phyloP scores from a whole-genome alignment of 2,329 filamentous ascomycete species.

The Sarocladiaceae sp. region DNA sequence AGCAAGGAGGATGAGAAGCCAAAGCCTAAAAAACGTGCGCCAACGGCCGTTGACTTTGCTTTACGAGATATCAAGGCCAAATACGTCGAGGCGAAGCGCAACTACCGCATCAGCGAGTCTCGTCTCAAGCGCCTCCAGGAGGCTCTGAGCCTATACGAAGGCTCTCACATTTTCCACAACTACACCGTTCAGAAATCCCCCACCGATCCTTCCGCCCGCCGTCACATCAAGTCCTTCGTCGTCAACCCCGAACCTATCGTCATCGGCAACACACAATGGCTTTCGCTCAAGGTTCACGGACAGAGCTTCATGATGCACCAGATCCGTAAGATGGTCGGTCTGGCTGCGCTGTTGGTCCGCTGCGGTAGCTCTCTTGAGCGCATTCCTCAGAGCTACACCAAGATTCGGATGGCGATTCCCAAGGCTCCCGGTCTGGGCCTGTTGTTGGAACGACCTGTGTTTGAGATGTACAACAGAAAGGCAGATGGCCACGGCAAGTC shows the following conservation, averaged over 20 bases:
- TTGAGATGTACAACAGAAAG: slow-evolving; percentile 80
- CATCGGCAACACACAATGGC: slow-evolving; percentile 91
- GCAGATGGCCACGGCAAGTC: slow-evolving; percentile 60
- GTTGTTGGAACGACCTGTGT: slow-evolving; percentile 85
- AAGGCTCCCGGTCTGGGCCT: slow-evolving; percentile 89
- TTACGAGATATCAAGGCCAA: slow-evolving; percentile 74
- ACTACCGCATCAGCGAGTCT: slow-evolving; percentile 71
- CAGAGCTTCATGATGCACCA: slow-evolving; percentile 99
- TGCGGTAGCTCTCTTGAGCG: slow-evolving; percentile 72
- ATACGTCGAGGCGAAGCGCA: slow-evolving; percentile 76
- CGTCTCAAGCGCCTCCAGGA: slow-evolving; percentile 74
- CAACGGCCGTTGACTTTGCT: slow-evolving; percentile 55
- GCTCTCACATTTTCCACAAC: slow-evolving; percentile 93
- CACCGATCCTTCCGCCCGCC: slow-evolving; percentile 78
- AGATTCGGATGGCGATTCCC: slow-evolving; percentile 75
- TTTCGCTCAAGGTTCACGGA: slow-evolving; percentile 92
- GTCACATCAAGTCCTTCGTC: slow-evolving; percentile 88
- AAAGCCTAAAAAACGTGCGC: slow-evolving; percentile 25
- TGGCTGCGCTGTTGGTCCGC: slow-evolving; percentile 79
- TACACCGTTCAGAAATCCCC: slow-evolving; percentile 88
- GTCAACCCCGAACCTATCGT: slow-evolving; percentile 72
- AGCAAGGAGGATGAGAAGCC: background rate
- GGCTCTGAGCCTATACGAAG: slow-evolving; percentile 70
- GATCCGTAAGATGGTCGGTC: slow-evolving; percentile 97
- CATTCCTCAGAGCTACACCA: slow-evolving; percentile 70